Conservation (phyloP, 805 yeast species). For the Wickerhamomyces chaumierensis region DNA sequence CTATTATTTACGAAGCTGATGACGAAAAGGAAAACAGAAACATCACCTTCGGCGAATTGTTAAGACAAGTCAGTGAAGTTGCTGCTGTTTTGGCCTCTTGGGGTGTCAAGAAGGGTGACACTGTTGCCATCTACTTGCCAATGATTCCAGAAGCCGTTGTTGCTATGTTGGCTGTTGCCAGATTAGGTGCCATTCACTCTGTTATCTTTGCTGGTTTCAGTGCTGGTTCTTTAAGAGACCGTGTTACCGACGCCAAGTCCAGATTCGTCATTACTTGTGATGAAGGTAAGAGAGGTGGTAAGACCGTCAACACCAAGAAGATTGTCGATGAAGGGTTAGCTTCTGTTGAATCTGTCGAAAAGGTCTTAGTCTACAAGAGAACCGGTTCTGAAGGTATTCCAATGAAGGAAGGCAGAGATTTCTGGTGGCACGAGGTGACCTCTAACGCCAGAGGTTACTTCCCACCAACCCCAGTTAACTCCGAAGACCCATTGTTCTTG, state of each 20-base stretch:
- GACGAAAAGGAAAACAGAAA: slow-evolving; percentile 63
- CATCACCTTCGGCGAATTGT: slow-evolving; percentile 78
- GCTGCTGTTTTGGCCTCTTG: slow-evolving; percentile 74
- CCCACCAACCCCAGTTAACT: slow-evolving; percentile 77
- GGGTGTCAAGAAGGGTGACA: slow-evolving; percentile 91
- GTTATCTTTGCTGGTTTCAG: slow-evolving; percentile 96
- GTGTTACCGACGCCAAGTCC: slow-evolving; percentile 80
- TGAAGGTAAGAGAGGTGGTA: slow-evolving; percentile 94
- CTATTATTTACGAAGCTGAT: slow-evolving; percentile 89
- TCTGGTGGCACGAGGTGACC: slow-evolving; percentile 91
- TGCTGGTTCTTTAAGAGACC: slow-evolving; percentile 83
- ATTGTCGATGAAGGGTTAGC: slow-evolving; percentile 90
- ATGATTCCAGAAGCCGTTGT: slow-evolving; percentile 96
- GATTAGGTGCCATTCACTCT: slow-evolving; percentile 94
- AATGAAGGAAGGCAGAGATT: slow-evolving; percentile 72
- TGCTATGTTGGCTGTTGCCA: slow-evolving; percentile 85
- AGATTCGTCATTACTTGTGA: slow-evolving; percentile 87
- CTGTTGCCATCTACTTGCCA: slow-evolving; percentile 93
- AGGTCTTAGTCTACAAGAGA: slow-evolving; percentile 81
- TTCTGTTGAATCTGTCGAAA: slow-evolving; percentile 60
- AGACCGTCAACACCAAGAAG: slow-evolving; percentile 81
- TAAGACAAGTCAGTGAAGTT: slow-evolving; percentile 73
- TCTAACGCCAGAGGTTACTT: slow-evolving; percentile 71
- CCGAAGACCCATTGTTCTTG: slow-evolving; percentile 93
- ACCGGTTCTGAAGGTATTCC: slow-evolving; percentile 69